phyloP scores from a whole-genome alignment of 2,329 filamentous ascomycete genomes.

The Neopestalotiopsis sp. region DNA sequence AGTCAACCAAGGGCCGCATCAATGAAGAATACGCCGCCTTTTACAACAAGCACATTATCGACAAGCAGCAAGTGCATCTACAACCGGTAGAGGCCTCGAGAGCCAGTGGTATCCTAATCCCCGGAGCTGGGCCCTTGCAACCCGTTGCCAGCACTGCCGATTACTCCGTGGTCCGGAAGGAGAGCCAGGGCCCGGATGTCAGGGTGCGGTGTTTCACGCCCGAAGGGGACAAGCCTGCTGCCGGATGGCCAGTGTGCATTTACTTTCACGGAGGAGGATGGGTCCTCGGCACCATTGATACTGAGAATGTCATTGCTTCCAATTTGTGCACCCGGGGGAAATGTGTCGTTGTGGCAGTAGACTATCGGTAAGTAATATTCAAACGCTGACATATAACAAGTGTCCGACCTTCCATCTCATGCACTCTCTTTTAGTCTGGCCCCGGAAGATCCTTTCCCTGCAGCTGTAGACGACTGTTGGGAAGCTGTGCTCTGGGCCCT shows the following conservation, averaged over 20 bases:
- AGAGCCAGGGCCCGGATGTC: slow-evolving; percentile 53
- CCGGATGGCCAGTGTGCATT: slow-evolving; percentile 60
- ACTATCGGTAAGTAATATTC: slow-evolving; percentile 50
- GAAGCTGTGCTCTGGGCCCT: slow-evolving; percentile 55
- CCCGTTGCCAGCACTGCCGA: slow-evolving; percentile 53
- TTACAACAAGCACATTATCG: slow-evolving; percentile 55
- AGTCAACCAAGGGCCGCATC: slow-evolving; percentile 48
- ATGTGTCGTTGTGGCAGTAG: slow-evolving; percentile 59
- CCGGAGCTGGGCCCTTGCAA: slow-evolving; percentile 53
- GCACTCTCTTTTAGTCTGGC: slow-evolving; percentile 46
- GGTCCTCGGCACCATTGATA: slow-evolving; percentile 62
- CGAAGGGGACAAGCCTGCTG: slow-evolving; percentile 42
- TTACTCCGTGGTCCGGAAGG: slow-evolving; percentile 45
- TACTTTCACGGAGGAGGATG: slow-evolving; percentile 66
- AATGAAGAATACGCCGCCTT: slow-evolving; percentile 56
- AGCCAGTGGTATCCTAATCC: slow-evolving; percentile 55
- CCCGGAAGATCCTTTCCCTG: slow-evolving; percentile 60
- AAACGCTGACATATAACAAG: not conserved
- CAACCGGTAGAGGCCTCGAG: slow-evolving; percentile 58
- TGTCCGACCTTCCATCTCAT: slow-evolving; percentile 10
- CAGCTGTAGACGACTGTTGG: slow-evolving; percentile 62
- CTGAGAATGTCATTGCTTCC: slow-evolving; percentile 62
- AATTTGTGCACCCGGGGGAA: slow-evolving; percentile 54
- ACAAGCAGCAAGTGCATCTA: slow-evolving; percentile 58
- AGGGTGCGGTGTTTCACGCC: slow-evolving; percentile 57